Conservation (phyloP, 176 grass and related monocot species). For the Tillandsia fasciculata region DNA sequence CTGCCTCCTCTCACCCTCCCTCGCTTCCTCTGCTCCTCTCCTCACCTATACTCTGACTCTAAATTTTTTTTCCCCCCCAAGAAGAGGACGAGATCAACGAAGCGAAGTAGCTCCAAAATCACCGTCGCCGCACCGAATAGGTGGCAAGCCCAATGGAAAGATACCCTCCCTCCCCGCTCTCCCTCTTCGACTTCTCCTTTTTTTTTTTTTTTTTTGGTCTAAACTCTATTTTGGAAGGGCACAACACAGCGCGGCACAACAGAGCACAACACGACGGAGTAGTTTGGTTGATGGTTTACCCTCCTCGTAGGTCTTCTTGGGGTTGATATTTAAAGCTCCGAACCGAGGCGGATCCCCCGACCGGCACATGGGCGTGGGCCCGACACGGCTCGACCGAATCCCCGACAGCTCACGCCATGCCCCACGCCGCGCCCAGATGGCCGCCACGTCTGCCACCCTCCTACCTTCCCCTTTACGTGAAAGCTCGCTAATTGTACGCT, state of each 20-base stretch:
- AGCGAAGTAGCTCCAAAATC: not conserved
- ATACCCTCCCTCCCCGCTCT: not conserved
- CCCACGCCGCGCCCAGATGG: not conserved
- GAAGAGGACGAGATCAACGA: conserved; percentile 1
- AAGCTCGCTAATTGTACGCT: too few relatives aligned
- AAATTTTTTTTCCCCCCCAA: not conserved
- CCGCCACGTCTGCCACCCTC: not conserved
- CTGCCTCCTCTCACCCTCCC: not conserved
- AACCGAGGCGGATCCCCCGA: not conserved
- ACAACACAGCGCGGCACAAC: not conserved
- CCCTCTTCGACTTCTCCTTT: not conserved
- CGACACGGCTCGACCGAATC: not conserved
- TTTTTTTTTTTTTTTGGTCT: not conserved
- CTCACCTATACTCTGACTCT: not conserved
- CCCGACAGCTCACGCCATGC: not conserved
- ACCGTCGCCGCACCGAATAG: not conserved
- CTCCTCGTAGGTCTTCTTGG: not conserved
- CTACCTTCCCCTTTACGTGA: not conserved
- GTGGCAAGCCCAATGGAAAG: not conserved
- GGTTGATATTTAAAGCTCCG: not conserved
- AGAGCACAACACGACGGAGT: not conserved
- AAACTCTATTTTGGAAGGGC: not conserved
- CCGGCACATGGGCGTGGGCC: not conserved
- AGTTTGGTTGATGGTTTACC: not conserved
- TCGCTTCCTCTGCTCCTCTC: not conserved